These are phyloP conservation scores for Osmanthus fragrans DNA, from an alignment of 257 asterid species.

Conservation along the genomic window DNA sequence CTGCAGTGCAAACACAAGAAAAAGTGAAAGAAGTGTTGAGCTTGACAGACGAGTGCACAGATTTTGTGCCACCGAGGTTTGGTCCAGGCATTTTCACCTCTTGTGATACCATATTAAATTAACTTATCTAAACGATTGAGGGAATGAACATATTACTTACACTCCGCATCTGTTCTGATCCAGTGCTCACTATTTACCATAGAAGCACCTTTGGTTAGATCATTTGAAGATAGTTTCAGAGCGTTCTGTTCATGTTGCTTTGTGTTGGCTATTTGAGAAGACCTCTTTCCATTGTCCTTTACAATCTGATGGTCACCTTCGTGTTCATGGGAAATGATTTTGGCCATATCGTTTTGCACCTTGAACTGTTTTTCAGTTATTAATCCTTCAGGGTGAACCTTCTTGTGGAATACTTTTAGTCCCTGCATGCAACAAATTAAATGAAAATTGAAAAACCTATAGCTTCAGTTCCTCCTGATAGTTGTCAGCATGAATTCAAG, in stretches of 20 bases:
- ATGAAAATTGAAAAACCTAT: background rate
- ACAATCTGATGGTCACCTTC: background rate
- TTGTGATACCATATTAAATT: background rate
- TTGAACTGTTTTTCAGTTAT: conserved; percentile 11
- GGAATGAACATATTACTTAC: conserved; percentile 30
- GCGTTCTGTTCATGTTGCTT: conserved; percentile 17
- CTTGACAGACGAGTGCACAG: background rate
- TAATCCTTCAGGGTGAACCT: conserved; percentile 32
- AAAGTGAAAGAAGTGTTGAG: background rate
- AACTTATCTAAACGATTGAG: background rate
- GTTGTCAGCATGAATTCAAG: background rate
- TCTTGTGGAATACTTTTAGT: conserved; percentile 26
- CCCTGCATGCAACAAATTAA: conserved; percentile 23
- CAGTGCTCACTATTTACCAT: conserved; percentile 35
- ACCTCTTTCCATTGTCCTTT: conserved; percentile 1
- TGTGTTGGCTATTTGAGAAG: conserved; percentile 8
- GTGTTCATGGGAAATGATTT: conserved; percentile 1
- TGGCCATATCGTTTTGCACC: conserved; percentile 6
- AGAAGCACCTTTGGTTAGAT: background rate
- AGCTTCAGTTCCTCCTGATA: background rate
- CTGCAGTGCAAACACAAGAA: conserved; percentile 21
- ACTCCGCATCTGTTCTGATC: conserved; percentile 43
- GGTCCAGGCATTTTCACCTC: background rate
- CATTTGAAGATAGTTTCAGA: conserved; percentile 7
- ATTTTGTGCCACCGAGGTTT: background rate